Evolutionary conservation across 2,329 filamentous ascomycete species (phyloP), one percentile per base, ranked within the genome.

Genomic region (Fusarium algeriense): DNA sequence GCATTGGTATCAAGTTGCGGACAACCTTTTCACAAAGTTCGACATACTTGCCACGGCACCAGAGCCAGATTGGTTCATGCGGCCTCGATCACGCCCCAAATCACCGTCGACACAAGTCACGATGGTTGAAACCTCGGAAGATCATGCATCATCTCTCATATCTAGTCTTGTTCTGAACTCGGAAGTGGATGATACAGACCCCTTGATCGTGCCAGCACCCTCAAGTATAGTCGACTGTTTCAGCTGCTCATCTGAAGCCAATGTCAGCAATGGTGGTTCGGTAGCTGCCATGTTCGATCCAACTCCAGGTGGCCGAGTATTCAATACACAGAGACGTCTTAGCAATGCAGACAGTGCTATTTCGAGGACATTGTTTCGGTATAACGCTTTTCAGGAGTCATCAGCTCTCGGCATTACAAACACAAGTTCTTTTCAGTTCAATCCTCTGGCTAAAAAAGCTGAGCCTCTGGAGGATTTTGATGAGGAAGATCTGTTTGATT

Each of bases 1-100:
- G 50, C 64, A 77, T 38, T 79, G 70, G 77, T 80, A 77, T 35
- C 37, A 60, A 20, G 40, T 79, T 28, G 75, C 73, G 13, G 68
- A 78, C 7, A 14, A n/a, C 9, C 67, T 81, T 17, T 77, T 79
- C 43, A 7, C 20, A 3, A 20, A n/a, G 15, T 64, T 74, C 19
- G 20, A 43, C 4, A 62, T 79, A 17, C 13, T 15, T 19, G 55
- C 67, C 17, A 32, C 11, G 5, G 19, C 69, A 7, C 79, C 79
- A 12, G 44, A 61, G 9, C 35, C 66, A 17, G 73, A 80, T 53
- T 81, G 76, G 78, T 77, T 77, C 57, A 28, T 28, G 26, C 62
- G 61, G 20, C 75, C 77, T 37, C n/a, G 38, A 15, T 11, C 20
- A n/a, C 19, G 11, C 48, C 17, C 30, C 4, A 30, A n/a, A 23